phyloP scores from a whole-genome alignment of 192 early-diverging fungal genomes.

The Podila minutissima region DNA sequence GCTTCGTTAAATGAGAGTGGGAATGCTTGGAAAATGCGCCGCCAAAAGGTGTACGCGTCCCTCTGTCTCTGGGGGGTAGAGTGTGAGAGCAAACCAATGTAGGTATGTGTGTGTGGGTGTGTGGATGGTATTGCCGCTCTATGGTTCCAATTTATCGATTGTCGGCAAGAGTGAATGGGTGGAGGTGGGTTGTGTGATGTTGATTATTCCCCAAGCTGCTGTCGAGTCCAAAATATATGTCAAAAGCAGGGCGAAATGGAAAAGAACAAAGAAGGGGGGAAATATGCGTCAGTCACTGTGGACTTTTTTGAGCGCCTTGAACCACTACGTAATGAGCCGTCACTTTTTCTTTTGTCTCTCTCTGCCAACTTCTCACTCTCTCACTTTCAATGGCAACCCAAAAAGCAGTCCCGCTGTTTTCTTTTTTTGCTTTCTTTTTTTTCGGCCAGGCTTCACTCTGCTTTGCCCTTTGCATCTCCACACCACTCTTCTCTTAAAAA shows the following conservation, averaged over 20 bases:
- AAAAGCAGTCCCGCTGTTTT: constrained; percentile 11
- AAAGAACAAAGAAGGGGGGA: not conserved
- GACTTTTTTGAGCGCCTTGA: not conserved
- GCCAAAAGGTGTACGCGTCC: not conserved
- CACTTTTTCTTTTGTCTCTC: too few relatives aligned
- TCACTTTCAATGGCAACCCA: not conserved
- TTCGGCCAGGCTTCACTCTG: not conserved
- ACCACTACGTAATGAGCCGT: not conserved
- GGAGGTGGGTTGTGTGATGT: not conserved
- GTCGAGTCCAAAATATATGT: not conserved
- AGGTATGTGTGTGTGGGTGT: too few relatives aligned
- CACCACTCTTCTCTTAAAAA: not conserved
- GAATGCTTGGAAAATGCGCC: not conserved
- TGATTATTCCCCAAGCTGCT: not conserved
- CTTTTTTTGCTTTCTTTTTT: constrained; percentile 9
- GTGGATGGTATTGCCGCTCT: too few relatives aligned
- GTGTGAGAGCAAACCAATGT: not conserved
- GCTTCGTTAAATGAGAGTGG: not conserved
- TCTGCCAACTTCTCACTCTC: not conserved
- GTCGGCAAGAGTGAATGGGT: too few relatives aligned
- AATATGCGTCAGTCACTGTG: constrained; percentile 7
- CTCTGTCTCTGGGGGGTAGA: not conserved
- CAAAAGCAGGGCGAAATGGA: not conserved
- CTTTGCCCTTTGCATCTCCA: not conserved
- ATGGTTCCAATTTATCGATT: too few relatives aligned